Evolutionary conservation across 768 basidiomycete species (phyloP).

Genomic region (Filobasidium floriforme): DNA sequence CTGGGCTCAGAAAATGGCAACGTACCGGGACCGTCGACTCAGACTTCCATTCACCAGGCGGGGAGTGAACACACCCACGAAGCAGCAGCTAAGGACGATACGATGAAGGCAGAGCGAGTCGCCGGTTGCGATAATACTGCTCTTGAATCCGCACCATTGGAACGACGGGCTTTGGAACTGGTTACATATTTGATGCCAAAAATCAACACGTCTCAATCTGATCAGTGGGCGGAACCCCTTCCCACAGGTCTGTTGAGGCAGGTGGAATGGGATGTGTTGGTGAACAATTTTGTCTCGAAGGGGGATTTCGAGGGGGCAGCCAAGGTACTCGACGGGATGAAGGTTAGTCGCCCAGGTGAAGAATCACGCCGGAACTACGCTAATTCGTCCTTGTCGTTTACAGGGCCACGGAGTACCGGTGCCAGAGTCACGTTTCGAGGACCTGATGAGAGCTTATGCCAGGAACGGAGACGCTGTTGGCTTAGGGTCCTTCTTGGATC

Average conservation of each 20-base stretch:
- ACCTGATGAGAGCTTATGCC: conserved; percentile 6
- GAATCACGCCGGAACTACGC: conserved; percentile 53
- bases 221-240: conserved; percentile 26
- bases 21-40: too few relatives aligned
- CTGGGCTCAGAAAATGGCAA: neutral
- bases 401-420: conserved; percentile 9
- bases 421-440: neutral
- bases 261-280: conserved; percentile 54
- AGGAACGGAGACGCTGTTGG: conserved; percentile 18
- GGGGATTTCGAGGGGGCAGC: conserved; percentile 50
- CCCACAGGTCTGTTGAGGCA: conserved; percentile 52
- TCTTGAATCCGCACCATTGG: too few relatives aligned
- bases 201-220: too few relatives aligned
- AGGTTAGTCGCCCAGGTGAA: conserved; percentile 47
- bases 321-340: conserved; percentile 51
- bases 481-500: neutral
- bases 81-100: too few relatives aligned
- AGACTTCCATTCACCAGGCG: too few relatives aligned
- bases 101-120: too few relatives aligned
- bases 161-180: too few relatives aligned
- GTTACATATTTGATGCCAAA: too few relatives aligned
- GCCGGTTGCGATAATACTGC: too few relatives aligned
- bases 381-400: neutral
- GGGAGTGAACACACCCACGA: too few relatives aligned
- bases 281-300: conserved; percentile 54